Base-by-base conservation (phyloP, 495 filamentous ascomycete species). In the Jackrogersella minutella region DNA sequence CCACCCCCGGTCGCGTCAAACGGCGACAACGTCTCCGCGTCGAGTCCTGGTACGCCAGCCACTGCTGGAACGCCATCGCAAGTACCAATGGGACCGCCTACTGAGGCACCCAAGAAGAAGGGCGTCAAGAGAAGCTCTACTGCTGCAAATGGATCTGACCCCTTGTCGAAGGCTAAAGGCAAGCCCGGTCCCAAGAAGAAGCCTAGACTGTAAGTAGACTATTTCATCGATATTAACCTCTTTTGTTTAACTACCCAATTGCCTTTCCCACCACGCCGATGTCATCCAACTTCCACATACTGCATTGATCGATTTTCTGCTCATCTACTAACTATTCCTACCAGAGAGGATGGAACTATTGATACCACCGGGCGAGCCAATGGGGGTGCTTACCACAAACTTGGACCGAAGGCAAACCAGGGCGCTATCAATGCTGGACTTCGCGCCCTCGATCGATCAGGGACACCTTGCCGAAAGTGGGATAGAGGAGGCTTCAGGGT, bases 161-260 rank as follows among this genome's bases (percentile, higher is more conserved):
- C 40, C 85, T 90, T 64, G 75, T 81, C 87, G 22, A 92, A 91
- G 78, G 82, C 87, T 33, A 80, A 90, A 65, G 90, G 91, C 57
- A 93, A 97, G 81, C 93, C 95, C 5, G 93, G 93, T 14, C 93
- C 94, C 0, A 98, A 97, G 85, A 97, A 97, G 86, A 93, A 94
- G 78, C 88, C 90, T 68, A 87, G 87, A 85, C 79, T 96, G 95
- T 99, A 90, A 85, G 91, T 88, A 58, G 10, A 66, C 16, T 26
- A 19, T 44, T 61, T 43, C 16, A 10, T 54, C 19, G 30, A 30
- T 37, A 26, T 34, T 28, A 7, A 8, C 36, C 21, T 9, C 4
- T 2, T 9, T n/a, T n/a, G n/a, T n/a, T n/a, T 14, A 11, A 11
- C 34, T 11, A 11, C 9, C n/a, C 2, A 37, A 41, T 17, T 19